Base-by-base conservation (phyloP, 352 stramenopile genomes). In the Pythium aphanidermatum region DNA sequence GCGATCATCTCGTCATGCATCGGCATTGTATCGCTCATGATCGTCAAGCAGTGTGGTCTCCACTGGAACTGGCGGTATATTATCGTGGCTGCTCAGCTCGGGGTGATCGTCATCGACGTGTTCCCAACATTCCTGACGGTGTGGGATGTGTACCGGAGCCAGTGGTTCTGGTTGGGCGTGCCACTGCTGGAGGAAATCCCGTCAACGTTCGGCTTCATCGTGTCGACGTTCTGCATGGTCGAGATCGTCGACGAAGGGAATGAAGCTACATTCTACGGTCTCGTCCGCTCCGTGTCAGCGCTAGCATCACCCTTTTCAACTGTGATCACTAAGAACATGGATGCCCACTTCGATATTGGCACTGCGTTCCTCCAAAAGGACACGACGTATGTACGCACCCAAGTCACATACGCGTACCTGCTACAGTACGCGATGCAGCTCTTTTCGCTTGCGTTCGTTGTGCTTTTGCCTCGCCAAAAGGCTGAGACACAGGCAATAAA, bases 251-350 rank as follows among this genome's bases (percentile, higher is more conserved):
- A 67, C 27, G 39, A 47, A 5, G 58, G 58, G 45, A 63, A 53
- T 39, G 61, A 70, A 31, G 61, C 53, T 10, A 51, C 61, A 3
- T 55, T 65, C 44, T 70, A 67, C 37, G 61, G 61, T 17, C 46
- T 70, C n/a, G 43, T 66, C 16, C 51, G 41, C 25, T 57, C 57
- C 2, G 58, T 67, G n/a, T 57, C 41, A 14, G 57, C 54, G 16
- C 38, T 70, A 11, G 57, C 57, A 2, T 51, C 42, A 25, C 61
- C 61, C 1, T 65, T 70, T 31, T 51, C 57, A 17, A 62, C 36
- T 4, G 50, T 60, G 12, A 51, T 65, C 29, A 60, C 49, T 27
- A 65, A 65, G 50, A 59, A 60, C 37, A 37, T 60, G 3, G 50
- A 65, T 34, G 17, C 43, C 6, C 36, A 55, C 41, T 61, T 68